Evolutionary conservation across 768 basidiomycete species (phyloP), one percentile per base, ranked within the genome.

Genomic region (Fistulinella prunicolor): DNA sequence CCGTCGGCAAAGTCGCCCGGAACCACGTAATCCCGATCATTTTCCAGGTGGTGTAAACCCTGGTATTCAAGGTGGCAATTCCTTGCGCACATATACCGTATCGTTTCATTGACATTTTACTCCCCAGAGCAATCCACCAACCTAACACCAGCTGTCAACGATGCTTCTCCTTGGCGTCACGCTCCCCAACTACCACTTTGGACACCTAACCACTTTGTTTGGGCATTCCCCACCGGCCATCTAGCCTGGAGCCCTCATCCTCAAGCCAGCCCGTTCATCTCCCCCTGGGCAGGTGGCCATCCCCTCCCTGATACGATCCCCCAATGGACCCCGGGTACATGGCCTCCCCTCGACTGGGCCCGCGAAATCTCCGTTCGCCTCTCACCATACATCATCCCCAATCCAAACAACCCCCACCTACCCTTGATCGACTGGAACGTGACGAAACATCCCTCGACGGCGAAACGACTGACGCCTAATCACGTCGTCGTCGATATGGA

Each of bases 351-450:
- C 10, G 54, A 64, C n/a, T 53, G 57, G 58, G 32, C 53, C 8
- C 42, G 19, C 14, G 50, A 57, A 22, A 7, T 53, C 38, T 62
- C 64, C 40, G 51, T 68, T 32, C 40, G 41, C 28, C 57, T 70
- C 28, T 56, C 58, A 1, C 66, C 61, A 1, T 45, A 55, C 42
- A 38, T 73, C 10, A 60, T 63, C 24, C 64, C 63, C 13, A 73
- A 72, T 38, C 68, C 68, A 6, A 49, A 55, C 35, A 64, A 65
- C 9, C 42, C 59, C 17, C 20, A 51, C 21, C 44, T 68, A 6
- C 68, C 71, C 8, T 36, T 59, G 42, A 49, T 74, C 22, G 36
- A 57, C 24, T 73, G 72, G 72, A 70, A 73, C 46, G 46, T 73
- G 36, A 57, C 63, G 14, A 61, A 60, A n/a, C 60, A 64, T 24